Base-by-base conservation (phyloP, 257 asterid species). In the Fraxinus quadrangulata region DNA sequence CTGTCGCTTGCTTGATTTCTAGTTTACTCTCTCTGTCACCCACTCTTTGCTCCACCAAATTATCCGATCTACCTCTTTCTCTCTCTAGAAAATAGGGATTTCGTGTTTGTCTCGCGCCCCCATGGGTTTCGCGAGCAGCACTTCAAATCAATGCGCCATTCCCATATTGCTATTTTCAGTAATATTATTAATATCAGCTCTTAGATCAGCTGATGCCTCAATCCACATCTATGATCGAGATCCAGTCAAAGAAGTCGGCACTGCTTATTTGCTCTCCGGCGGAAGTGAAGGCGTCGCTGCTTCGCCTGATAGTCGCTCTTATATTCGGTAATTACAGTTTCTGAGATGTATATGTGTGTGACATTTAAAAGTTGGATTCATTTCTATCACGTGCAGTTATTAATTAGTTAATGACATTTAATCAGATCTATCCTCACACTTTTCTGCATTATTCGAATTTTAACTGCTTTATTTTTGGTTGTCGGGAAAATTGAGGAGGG, bases 211-310 rank as follows among this genome's bases (percentile, higher is more conserved):
- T 66, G 80, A 90, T 56, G 94, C 98, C 49, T 92, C 99, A 59
- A 84, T 93, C 79, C 99, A 96, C 89, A 74, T 71, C 87, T 96
- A 96, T 88, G 81, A 84, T 78, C 90, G 88, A 80, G 97, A 90
- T 92, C 93, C 94, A 2, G 83, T 96, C 82, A 91, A 96, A 74
- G 99, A 96, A 88, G 99, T 96, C 81, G 99, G 99, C 72, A 96
- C 88, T 89, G 94, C 97, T 23, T 94, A 82, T 86, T 97, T 96
- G 56, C 88, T 87, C 70, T 88, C 97, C 81, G 99, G 98, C 31
- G 99, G 99, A 78, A 93, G 97, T 80, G 99, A 96, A 84, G 99
- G 99, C 83, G 74, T 96, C 83, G 81, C 87, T 70, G 89, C 92
- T 80, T 66, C 91, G 30, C 45, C 33, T 73, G 85, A 80, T 45